These are phyloP conservation scores for Rhizopogon vesiculosus DNA, from an alignment of 768 basidiomycete genomes.

Conservation along the genomic window DNA sequence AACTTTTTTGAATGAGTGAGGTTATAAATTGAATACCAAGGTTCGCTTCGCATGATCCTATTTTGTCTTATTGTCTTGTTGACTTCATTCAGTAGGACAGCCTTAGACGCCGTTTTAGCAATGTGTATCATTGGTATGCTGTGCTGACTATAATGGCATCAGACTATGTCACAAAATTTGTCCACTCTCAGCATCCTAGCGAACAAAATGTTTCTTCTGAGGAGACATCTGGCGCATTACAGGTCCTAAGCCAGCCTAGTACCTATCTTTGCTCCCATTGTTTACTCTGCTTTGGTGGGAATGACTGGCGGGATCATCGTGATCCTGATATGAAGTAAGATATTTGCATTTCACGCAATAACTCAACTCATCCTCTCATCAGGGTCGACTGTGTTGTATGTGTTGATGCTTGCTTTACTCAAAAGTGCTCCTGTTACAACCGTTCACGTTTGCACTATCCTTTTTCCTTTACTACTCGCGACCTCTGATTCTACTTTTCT, in stretches of 20 bases:
- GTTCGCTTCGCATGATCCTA: too few species aligned
- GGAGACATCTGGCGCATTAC: background rate
- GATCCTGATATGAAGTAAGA: background rate
- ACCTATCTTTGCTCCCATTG: constrained; percentile 17
- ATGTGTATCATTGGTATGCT: constrained; percentile 20
- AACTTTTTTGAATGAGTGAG: too few species aligned
- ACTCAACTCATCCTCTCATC: background rate
- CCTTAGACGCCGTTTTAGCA: constrained; percentile 18
- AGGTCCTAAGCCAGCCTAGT: constrained; percentile 1
- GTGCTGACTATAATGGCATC: background rate
- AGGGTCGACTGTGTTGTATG: constrained; percentile 14
- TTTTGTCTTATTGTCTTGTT: too few species aligned
- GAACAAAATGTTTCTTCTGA: background rate
- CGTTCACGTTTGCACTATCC: too few species aligned
- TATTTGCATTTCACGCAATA: background rate
- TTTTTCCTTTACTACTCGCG: too few species aligned
- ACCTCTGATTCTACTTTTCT: too few species aligned
- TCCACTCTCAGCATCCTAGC: background rate
- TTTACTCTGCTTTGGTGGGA: constrained; percentile 24
- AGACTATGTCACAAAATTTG: background rate
- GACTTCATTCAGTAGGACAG: too few species aligned
- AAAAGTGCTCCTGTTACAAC: constrained; percentile 25
- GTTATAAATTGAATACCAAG: too few species aligned
- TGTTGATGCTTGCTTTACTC: constrained; percentile 30
- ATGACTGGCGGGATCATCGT: background rate